A percentile compares a stretch with the other conserved stretches of the same genome.
These are phyloP conservation scores for Salix exigua DNA, from an alignment of 345 rosid genomes.

Conservation along the genomic window DNA sequence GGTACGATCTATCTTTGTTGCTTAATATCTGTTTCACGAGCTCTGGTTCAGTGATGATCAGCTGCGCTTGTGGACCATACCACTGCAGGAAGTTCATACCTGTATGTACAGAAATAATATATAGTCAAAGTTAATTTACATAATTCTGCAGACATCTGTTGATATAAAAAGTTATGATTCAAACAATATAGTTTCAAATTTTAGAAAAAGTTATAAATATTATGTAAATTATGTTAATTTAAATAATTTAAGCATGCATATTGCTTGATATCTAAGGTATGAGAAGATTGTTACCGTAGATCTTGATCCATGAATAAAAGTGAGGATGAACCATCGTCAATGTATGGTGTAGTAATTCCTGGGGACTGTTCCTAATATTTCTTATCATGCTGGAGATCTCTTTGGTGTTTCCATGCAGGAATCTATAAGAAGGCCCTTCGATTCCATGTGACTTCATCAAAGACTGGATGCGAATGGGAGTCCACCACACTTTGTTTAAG, in stretches of 20 bases:
- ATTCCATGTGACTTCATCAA: constrained; percentile 12
- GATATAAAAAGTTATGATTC: neutral
- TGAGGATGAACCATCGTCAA: constrained; percentile 3
- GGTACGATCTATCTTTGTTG: constrained; percentile 27
- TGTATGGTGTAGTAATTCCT: constrained; percentile 3
- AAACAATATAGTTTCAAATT: neutral
- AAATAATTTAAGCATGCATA: neutral
- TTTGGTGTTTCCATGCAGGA: constrained; percentile 12
- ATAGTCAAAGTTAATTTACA: neutral
- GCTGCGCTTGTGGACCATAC: constrained; percentile 33
- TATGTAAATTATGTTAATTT: too few species aligned
- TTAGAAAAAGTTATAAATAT: neutral
- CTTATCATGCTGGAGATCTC: neutral
- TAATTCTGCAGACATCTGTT: neutral
- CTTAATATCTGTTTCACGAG: constrained; percentile 40
- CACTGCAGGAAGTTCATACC: constrained; percentile 35
- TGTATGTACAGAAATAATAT: constrained; percentile 1
- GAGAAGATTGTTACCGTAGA: constrained; percentile 9
- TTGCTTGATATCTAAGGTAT: neutral
- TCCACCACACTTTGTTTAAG: constrained; percentile 6
- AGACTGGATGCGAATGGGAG: neutral
- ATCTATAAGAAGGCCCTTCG: constrained; percentile 14
- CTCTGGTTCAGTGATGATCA: constrained; percentile 37
- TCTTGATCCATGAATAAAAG: constrained; percentile 11
- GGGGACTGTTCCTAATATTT: neutral